Base-by-base conservation (phyloP, 2,329 filamentous ascomycete genomes). In the Aspergillus hiratsukae region DNA sequence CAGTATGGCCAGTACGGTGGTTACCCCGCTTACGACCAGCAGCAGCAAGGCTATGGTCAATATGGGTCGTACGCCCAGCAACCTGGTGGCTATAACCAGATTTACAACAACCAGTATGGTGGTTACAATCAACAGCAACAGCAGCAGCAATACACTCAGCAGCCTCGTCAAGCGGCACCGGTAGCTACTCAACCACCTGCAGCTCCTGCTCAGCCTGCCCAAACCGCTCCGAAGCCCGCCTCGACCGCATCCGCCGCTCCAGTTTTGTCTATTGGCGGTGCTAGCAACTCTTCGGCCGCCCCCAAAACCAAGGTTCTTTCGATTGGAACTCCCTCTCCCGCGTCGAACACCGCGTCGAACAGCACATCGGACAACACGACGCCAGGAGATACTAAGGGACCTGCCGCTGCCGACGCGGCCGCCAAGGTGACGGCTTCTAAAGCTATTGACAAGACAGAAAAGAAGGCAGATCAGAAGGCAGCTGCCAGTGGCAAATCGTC, bases 391-490 rank as follows among this genome's bases (percentile, higher is more conserved):
- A 70, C 76, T 28, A 70, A 72, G 59, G 72, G 73, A 17, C 29
- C 74, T 53, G 73, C 70, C 6, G 89, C 75, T 40, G 75, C 86
- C 2, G 87, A 89, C 62, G 87, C 88, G 28, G 63, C 90, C 29
- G 82, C 91, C 59, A 97, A 97, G 77, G 87, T 89, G n/a, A 80
- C 88, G 1, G 93, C 92, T 4, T 80, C 85, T 51, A 97, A 97
- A 77, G 92, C 93, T 9, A 90, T 97, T 61, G 91, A 96, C 69
- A 96, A 96, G 82, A 88, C 89, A 0, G 90, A 91, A 54, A 87
- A 92, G 71, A 81, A 84, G 53, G 78, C 83, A 8, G 70, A 73
- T 21, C 54, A 64, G 41, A 73, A 77, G 49, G 78, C 81, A 48
- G 77, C 78, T 35, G 73, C 78, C 51, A 83, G 84, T 66, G 91